Percentiles rank a stretch among this genome's conserved stretches.
Evolutionary conservation across 108 stramenopile species (phyloP).

Genomic region (Fragilariopsis cylindrus): DNA sequence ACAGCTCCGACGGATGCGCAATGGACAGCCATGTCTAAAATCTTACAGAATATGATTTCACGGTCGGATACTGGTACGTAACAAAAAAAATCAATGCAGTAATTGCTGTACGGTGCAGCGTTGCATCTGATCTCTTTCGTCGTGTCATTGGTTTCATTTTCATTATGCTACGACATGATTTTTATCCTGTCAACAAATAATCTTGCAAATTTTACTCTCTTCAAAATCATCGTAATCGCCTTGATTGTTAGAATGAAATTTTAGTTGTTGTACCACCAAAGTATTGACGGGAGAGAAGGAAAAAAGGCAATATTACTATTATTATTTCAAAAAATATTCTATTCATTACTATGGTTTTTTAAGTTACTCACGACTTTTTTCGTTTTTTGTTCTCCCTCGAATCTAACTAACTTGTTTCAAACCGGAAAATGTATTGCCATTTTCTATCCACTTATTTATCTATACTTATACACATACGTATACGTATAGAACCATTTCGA

Average conservation of each 20-base stretch:
- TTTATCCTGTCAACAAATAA: too few species aligned
- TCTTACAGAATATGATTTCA: conserved; percentile 63
- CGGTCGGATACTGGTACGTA: conserved; percentile 75
- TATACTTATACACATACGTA: neutral
- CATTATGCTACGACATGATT: too few species aligned
- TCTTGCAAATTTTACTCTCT: too few species aligned
- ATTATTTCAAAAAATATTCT: neutral
- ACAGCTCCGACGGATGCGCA: conserved; percentile 40
- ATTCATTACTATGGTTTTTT: neutral
- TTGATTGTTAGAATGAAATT: too few species aligned
- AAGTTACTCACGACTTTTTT: neutral
- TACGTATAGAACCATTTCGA: conserved; percentile 85
- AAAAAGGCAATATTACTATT: neutral
- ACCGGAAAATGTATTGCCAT: neutral
- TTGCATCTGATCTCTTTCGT: neutral
- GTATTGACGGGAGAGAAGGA: too few species aligned
- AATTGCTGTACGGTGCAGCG: neutral
- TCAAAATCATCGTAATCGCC: too few species aligned
- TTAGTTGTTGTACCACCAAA: too few species aligned
- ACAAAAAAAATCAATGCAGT: neutral
- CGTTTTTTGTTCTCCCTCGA: too few species aligned
- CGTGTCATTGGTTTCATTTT: too few species aligned
- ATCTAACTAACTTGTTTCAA: too few species aligned
- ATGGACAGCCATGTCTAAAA: conserved; percentile 66
- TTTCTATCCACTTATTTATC: neutral